Evolutionary conservation across 1,139 yeast genomes (phyloP), one percentile per base, ranked within the genome.

Genomic region (Pichia sp.): DNA sequence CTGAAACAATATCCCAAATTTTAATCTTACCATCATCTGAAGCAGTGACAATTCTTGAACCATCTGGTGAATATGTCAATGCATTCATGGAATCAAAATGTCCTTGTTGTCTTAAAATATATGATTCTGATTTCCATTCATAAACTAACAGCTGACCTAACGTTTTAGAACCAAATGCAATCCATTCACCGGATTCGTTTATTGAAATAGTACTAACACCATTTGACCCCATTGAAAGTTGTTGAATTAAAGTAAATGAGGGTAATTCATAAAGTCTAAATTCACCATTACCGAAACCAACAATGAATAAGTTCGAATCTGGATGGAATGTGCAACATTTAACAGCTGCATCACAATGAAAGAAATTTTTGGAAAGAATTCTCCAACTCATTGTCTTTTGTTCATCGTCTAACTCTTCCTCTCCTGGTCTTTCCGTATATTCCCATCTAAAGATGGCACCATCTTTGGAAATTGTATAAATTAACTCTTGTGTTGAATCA

Each of bases 91-190:
- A 73, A 64, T 92, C 98, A 62, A 87, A 92, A 67, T 92, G 98
- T 13, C 98, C 97, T 66, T 94, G 98, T 64, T 92, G 98, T 64
- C 92, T 90, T 56, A 92, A 72, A 42, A 92, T 85, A 63, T 92
- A 92, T 0, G 97, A 87, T 66, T 92, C 98, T 3, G 96, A 86
- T 69, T 92, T 97, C 99, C 99, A 92, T 72, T 92, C 99, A 72
- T 95, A 92, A 0, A 92, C 98, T 52, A 92, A 70, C 48, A 92
- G 70, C 67, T 92, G 99, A n/a, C 98, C 98, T 35, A 87, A 69
- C 59, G 82, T 83, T 20, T 90, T 71, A 0, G 97, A 89, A 6
- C 98, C 98, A 67, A 92, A 87, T 0, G 97, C 96, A 43, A 94
- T 71, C 99, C 99, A 92, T 66, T 92, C 98, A 23, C 98, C 99